A percentile compares a stretch with the other conserved stretches of the same genome.
Evolutionary conservation across 2,329 filamentous ascomycete genomes (phyloP).

Genomic region (Alternaria burnsii): DNA sequence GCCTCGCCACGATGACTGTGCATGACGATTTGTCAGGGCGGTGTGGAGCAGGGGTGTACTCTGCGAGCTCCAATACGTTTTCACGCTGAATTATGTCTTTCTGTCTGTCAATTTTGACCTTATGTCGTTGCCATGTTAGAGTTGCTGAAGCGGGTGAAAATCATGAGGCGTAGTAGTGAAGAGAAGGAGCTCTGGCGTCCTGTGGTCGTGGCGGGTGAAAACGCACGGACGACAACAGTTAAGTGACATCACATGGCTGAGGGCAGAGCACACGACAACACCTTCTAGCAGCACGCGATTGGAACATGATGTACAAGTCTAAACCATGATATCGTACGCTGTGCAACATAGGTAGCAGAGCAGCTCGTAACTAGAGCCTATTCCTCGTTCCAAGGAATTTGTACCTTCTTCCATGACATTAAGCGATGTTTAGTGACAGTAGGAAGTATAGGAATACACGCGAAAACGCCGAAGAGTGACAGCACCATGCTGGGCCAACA

Average conservation of each 20-base stretch:
- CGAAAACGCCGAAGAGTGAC: slow-evolving; percentile 33
- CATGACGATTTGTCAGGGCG: background rate
- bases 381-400: slow-evolving; percentile 20
- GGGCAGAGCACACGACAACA: background rate
- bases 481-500: slow-evolving; percentile 7
- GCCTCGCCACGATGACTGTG: slow-evolving; percentile 8
- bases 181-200: slow-evolving; percentile 1
- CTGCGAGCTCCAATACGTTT: background rate
- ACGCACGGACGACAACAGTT: slow-evolving; percentile 4
- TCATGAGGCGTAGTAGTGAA: background rate
- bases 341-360: slow-evolving; percentile 44
- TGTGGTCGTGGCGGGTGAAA: background rate
- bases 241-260: slow-evolving; percentile 1
- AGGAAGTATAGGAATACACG: slow-evolving; percentile 51
- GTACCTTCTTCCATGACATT: slow-evolving; percentile 23
- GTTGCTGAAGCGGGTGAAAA: background rate
- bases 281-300: background rate
- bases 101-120: background rate
- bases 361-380: slow-evolving; percentile 29
- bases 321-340: slow-evolving; percentile 36
- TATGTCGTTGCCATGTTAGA: background rate
- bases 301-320: slow-evolving; percentile 3
- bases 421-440: slow-evolving; percentile 50
- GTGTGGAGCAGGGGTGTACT: background rate
- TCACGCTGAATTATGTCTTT: background rate